Evolutionary conservation across 1,284 basidiomycete genomes (phyloP), one percentile per base, ranked within the genome.

Genomic region (Marasmius sp.): DNA sequence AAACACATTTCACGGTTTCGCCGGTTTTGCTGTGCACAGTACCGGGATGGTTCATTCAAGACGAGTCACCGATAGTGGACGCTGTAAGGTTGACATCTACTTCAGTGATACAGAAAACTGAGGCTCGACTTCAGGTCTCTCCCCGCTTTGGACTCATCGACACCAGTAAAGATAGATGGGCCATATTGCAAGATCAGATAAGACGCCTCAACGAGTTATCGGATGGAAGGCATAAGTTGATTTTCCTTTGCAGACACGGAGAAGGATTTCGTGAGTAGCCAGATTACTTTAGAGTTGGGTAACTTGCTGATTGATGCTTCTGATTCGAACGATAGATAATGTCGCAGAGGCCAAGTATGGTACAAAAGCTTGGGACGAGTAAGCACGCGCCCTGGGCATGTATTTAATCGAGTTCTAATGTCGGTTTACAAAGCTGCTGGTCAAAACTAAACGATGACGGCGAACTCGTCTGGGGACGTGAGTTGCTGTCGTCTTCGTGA

Each of bases 391-490:
- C 20, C 5, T 5, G 27, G 5, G 27, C 2, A 5, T 27, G 27
- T 2, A 27, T 27, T 27, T 27, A 5, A 5, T 27, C 27, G 27
- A 5, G 27, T 27, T 27, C 27, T 27, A 27, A 27, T 27, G 2
- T 27, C 27, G 27, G 2, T 27, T 27, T 5, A 16, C 41, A 3
- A 63, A 87, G 88, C 12, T 74, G 91, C 67, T 95, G 88, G 87
- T 83, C 91, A 0, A 86, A 83, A 67, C 70, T 89, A 18, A 77
- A 89, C 52, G 86, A 86, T 0, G 91, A 96, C 67, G 89, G 79
- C 12, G 82, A 89, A 59, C 76, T 94, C 10, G 80, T 77, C 0
- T 95, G 93, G 93, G 93, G 92, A 38, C 92, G 88, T 88, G 69
- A 69, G 88, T 84, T n/a, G 16, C 20, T n/a, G 16, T 10, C 6